These are phyloP conservation scores for Penicillium cinerascens DNA, from an alignment of 495 filamentous ascomycete genomes.

Conservation along the genomic window DNA sequence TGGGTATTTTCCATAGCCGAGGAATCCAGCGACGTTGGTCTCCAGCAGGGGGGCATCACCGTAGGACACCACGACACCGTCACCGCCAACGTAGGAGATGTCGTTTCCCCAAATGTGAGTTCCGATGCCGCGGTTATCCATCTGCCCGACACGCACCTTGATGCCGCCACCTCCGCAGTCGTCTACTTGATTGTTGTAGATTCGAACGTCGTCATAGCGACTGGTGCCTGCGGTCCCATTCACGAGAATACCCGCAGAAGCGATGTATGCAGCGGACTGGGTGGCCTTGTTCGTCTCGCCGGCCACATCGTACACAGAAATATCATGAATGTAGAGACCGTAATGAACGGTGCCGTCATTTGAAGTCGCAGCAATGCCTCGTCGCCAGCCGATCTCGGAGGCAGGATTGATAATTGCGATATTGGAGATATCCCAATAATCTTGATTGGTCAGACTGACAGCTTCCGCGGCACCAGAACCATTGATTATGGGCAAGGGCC, in stretches of 20 bases:
- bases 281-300: conserved; percentile 7
- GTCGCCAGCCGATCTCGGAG: background rate
- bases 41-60: conserved; percentile 1
- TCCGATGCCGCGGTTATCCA: conserved; percentile 4
- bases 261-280: conserved; percentile 2
- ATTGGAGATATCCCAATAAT: conserved; percentile 8
- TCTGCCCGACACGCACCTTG: conserved; percentile 11
- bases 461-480: conserved; percentile 5
- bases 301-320: conserved; percentile 6
- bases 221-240: conserved; percentile 3
- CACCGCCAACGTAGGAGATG: conserved; percentile 9
- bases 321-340: conserved; percentile 5
- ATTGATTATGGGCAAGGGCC: conserved; percentile 3
- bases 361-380: conserved; percentile 3
- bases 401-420: conserved; percentile 5
- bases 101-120: conserved; percentile 4
- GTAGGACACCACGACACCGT: conserved; percentile 9
- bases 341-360: background rate
- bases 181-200: conserved; percentile 4
- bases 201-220: conserved; percentile 10
- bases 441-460: conserved; percentile 2
- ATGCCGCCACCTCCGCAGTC: conserved; percentile 11
- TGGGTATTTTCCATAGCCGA: conserved; percentile 10
- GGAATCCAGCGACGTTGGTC: conserved; percentile 2
- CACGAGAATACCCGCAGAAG: conserved; percentile 3